These are phyloP conservation scores for Amanita muscaria DNA, from an alignment of 768 basidiomycete species.

Conservation along the genomic window DNA sequence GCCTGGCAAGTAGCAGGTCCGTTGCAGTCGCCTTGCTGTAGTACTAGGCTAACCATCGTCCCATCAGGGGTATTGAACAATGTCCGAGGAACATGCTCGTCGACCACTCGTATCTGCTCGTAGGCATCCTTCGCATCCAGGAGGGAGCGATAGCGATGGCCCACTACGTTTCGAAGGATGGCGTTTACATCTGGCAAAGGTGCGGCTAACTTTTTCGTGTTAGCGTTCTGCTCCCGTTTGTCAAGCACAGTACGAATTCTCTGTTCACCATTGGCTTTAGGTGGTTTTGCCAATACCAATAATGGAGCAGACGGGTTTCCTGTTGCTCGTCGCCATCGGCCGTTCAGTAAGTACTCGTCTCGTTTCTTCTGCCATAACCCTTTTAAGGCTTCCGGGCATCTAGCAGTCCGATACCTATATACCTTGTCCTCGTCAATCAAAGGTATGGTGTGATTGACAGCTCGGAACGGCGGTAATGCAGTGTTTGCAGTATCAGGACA, in stretches of 20 bases:
- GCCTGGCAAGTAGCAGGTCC: slow-evolving; percentile 27
- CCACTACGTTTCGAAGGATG: too few relatives aligned
- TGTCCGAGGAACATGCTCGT: slow-evolving; percentile 21
- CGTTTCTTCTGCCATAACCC: not conserved
- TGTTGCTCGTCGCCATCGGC: not conserved
- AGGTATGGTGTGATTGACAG: slow-evolving; percentile 9
- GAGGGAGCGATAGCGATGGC: slow-evolving; percentile 14
- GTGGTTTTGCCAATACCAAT: not conserved
- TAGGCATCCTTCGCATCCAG: too few relatives aligned
- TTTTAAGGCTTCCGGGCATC: slow-evolving; percentile 1
- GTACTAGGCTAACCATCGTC: slow-evolving; percentile 21
- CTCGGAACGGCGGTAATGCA: slow-evolving; percentile 7
- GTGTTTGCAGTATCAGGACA: too few relatives aligned
- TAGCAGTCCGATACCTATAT: not conserved
- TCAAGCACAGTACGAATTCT: slow-evolving; percentile 25
- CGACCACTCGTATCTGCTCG: slow-evolving; percentile 23
- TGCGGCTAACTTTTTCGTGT: slow-evolving; percentile 22
- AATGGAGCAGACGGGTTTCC: not conserved
- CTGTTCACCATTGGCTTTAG: slow-evolving; percentile 5
- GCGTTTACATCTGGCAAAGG: slow-evolving; percentile 21
- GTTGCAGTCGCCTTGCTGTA: slow-evolving; percentile 21
- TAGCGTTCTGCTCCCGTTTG: slow-evolving; percentile 24
- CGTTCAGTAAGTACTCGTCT: not conserved
- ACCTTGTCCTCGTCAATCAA: slow-evolving; percentile 5
- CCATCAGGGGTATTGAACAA: slow-evolving; percentile 24